Percentiles rank a stretch among this genome's conserved stretches.
These are phyloP conservation scores for Aechmea fasciata DNA, from an alignment of 176 grass and related monocot species.

Conservation along the genomic window DNA sequence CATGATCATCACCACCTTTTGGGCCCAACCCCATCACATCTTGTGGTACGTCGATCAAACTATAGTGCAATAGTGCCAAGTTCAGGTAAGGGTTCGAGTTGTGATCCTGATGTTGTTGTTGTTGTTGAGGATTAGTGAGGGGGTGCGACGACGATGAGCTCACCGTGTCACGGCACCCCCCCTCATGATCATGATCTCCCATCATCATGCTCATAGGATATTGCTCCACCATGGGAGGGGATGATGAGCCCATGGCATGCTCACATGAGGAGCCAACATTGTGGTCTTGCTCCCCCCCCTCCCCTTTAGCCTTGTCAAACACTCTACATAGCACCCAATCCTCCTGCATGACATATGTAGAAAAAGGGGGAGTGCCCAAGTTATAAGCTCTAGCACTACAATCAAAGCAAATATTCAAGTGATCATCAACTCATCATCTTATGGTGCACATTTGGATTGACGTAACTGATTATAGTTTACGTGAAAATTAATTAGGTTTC, in stretches of 20 bases:
- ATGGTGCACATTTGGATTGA: background rate
- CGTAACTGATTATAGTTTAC: background rate
- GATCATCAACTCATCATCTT: background rate
- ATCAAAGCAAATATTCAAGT: background rate
- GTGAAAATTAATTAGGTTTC: too few relatives aligned
- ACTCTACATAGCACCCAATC: slow-evolving; percentile 73
- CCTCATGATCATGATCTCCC: background rate
- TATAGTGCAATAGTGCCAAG: slow-evolving; percentile 17
- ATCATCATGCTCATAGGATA: slow-evolving; percentile 12
- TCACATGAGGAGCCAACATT: background rate
- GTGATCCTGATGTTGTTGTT: too few relatives aligned
- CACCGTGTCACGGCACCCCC: background rate
- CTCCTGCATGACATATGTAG: slow-evolving; percentile 33
- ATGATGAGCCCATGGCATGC: background rate
- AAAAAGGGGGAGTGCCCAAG: background rate
- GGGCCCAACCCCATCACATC: background rate
- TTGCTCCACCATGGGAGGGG: slow-evolving; percentile 20
- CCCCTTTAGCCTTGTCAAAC: slow-evolving; percentile 42
- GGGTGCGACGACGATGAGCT: background rate
- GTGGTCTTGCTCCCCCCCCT: background rate
- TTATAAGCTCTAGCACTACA: background rate
- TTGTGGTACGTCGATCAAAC: slow-evolving; percentile 5
- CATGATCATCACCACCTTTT: slow-evolving; percentile 1
- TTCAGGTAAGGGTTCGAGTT: background rate
- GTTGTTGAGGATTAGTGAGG: background rate